Evolutionary conservation across 2,329 filamentous ascomycete species (phyloP), one percentile per base, ranked within the genome.

Genomic region (Hortaea werneckii): DNA sequence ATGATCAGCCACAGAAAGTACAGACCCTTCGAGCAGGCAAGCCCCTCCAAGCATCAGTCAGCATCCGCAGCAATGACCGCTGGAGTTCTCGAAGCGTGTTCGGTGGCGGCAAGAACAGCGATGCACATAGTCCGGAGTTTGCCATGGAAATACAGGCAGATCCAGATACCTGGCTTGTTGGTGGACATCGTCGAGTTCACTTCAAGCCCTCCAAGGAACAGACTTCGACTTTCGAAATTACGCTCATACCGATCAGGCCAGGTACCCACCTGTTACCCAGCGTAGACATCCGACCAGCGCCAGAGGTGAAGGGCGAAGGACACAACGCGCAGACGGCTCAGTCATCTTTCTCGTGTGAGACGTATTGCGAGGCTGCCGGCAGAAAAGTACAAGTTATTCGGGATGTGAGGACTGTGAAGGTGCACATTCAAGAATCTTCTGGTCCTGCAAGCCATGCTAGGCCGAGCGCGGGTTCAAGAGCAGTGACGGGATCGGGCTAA

Each of bases 91-190:
- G 71, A 0, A 73, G 79, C 20, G 70, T 88, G 1, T 54, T 59
- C 11, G 53, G 52, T 4, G 45, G 46, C 38, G 13, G 50, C 54
- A 40, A 54, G 49, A n/a, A 54, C 43, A 43, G 51, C 27, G 44
- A 47, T 8, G 46, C 49, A n/a, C 37, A 29, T n/a, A n/a, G 35
- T 26, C 40, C 45, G 8, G 80, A 88, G 51, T 94, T 94, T 59
- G 80, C 82, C 53, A 94, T 92, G 64, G 89, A 95, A 54, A 73
- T 96, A 20, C 79, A 80, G 10, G 82, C 83, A 1, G 78, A 81
- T 11, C 69, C 77, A 29, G 1, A 87, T 90, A 75, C 78, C 0
- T 96, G 90, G 90, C 77, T 95, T 1, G 70, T 96, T 3, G 89
- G 87, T 20, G 90, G 89, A 0, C 79, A 83, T 38, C 77, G 85